Conservation (phyloP, 2,329 filamentous ascomycete species). For the Cladosporium sp. region DNA sequence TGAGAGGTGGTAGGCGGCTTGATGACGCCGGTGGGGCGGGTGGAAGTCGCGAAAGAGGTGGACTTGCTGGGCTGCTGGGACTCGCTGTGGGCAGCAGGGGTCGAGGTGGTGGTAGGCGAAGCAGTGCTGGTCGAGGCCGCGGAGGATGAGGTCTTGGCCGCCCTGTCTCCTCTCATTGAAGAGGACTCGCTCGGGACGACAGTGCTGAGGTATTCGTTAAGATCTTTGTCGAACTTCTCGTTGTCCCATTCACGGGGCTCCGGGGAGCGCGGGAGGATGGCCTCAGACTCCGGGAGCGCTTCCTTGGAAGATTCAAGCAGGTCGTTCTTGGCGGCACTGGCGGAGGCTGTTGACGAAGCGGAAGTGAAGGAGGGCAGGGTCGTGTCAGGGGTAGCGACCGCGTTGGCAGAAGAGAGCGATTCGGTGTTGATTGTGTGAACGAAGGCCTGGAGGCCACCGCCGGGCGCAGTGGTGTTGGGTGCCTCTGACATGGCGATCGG, state of each 20-base stretch:
- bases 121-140: not conserved
- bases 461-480: conserved; percentile 3
- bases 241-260: not conserved
- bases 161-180: not conserved
- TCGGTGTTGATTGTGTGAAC: conserved; percentile 7
- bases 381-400: not conserved
- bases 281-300: too few species aligned
- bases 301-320: too few species aligned
- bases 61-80: too few species aligned
- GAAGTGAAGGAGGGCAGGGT: too few species aligned
- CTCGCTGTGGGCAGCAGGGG: not conserved
- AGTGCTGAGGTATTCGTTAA: not conserved
- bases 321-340: too few species aligned
- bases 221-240: not conserved
- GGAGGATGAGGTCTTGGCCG: not conserved
- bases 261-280: too few species aligned
- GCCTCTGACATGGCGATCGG: not conserved
- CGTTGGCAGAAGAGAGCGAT: not conserved
- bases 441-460: not conserved
- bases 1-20: not conserved
- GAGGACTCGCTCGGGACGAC: not conserved
- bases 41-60: not conserved
- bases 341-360: too few species aligned
- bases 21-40: not conserved
- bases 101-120: not conserved